Conservation (phyloP, 305 asterid species). For the Plantago rigida region DNA sequence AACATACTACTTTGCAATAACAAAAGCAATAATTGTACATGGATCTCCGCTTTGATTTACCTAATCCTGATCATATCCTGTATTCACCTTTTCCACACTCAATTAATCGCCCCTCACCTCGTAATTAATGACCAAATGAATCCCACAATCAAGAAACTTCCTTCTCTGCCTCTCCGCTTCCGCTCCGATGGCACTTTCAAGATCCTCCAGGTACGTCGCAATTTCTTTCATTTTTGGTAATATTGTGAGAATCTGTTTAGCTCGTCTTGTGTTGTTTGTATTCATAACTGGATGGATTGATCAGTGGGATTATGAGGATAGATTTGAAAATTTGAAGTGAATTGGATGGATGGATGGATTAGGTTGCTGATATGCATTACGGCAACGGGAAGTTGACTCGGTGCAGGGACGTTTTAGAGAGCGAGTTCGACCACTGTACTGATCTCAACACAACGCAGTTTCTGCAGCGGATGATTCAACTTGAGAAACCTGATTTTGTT, state of each 20-base stretch:
- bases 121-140: constrained; percentile 31
- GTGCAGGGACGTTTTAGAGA: constrained; percentile 72
- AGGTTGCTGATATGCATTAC: constrained; percentile 97
- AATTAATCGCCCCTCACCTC: constrained; percentile 42
- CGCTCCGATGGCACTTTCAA: constrained; percentile 74
- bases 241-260: neutral
- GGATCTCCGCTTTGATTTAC: constrained; percentile 50
- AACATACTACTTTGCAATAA: neutral
- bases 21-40: constrained; percentile 16
- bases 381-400: constrained; percentile 83
- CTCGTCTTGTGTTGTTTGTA: neutral
- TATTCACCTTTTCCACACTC: constrained; percentile 36
- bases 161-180: constrained; percentile 63
- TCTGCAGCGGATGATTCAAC: constrained; percentile 59
- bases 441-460: constrained; percentile 72
- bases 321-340: neutral
- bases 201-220: constrained; percentile 66
- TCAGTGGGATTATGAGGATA: neutral
- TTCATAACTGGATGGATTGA: too few species aligned
- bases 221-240: neutral
- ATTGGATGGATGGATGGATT: constrained; percentile 11
- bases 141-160: constrained; percentile 42
- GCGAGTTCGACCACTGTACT: constrained; percentile 59
- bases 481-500: constrained; percentile 80
- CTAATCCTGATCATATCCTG: constrained; percentile 27